Conservation (phyloP, 2,329 filamentous ascomycete species). For the Cercospora beticola region DNA sequence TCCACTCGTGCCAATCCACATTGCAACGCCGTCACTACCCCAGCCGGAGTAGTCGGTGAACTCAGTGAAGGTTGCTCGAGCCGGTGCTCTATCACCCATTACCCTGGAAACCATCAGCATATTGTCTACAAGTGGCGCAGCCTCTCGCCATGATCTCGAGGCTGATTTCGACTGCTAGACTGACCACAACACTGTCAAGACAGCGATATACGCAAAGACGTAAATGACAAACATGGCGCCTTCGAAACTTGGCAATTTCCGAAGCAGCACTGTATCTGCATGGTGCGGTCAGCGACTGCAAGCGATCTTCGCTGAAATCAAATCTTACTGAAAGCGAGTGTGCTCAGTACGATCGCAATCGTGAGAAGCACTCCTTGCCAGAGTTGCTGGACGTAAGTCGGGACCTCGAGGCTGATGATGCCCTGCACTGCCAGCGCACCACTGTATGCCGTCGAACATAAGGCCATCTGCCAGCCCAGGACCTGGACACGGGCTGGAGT, state of each 20-base stretch:
- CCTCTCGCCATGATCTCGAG: not conserved
- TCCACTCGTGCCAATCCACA: not conserved
- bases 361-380: slow-evolving; percentile 22
- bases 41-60: not conserved
- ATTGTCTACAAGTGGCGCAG: not conserved
- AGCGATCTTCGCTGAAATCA: not conserved
- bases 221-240: slow-evolving; percentile 36
- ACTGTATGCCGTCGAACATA: slow-evolving; percentile 2
- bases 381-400: slow-evolving; percentile 11
- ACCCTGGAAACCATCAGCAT: not conserved
- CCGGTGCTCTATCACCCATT: not conserved
- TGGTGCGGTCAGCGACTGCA: not conserved
- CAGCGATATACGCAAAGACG: slow-evolving; percentile 34
- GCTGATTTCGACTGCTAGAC: not conserved
- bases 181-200: slow-evolving; percentile 33
- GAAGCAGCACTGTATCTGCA: slow-evolving; percentile 32
- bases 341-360: slow-evolving; percentile 19
- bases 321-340: slow-evolving; percentile 15
- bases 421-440: slow-evolving; percentile 16
- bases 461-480: not conserved
- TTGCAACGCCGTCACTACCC: not conserved
- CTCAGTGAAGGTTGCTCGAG: not conserved
- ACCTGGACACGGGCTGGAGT: not conserved
- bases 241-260: slow-evolving; percentile 41
- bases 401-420: slow-evolving; percentile 18